A percentile compares a stretch with the other conserved stretches of the same genome.
Evolutionary conservation across 1,139 yeast species (phyloP).

Genomic region (Zygosaccharomyces pseudobailii): DNA sequence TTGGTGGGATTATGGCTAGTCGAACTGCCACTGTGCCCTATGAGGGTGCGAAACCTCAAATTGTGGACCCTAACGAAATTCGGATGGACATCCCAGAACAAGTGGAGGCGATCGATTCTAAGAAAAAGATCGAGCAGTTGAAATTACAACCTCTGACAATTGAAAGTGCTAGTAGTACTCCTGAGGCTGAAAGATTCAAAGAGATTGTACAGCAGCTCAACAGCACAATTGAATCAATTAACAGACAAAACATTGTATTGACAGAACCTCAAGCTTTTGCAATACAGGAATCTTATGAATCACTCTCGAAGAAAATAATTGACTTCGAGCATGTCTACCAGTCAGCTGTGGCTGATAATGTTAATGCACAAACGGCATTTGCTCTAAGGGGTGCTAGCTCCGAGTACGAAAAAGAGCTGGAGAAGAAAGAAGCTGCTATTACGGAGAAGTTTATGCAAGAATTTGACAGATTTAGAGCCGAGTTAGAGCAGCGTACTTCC

Average conservation of each 20-base stretch:
- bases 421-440: constrained; percentile 34
- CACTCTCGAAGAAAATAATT: constrained; percentile 18
- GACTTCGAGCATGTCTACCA: constrained; percentile 18
- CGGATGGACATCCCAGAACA: neutral
- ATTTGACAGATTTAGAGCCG: constrained; percentile 58
- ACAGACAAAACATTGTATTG: constrained; percentile 35
- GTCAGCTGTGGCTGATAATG: constrained; percentile 17
- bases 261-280: constrained; percentile 31
- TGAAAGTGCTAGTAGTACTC: constrained; percentile 19
- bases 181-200: constrained; percentile 44
- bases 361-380: constrained; percentile 24
- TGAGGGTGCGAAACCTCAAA: constrained; percentile 21
- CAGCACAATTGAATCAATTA: constrained; percentile 48
- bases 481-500: constrained; percentile 60
- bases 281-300: constrained; percentile 28
- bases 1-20: constrained; percentile 35
- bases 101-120: neutral
- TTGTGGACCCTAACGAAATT: constrained; percentile 1
- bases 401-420: constrained; percentile 30
- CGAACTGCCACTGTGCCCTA: constrained; percentile 43
- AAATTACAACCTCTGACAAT: constrained; percentile 6
- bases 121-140: neutral
- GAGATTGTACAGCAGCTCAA: constrained; percentile 49
- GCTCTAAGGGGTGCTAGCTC: constrained; percentile 20
- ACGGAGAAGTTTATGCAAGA: constrained; percentile 50